Evolutionary conservation across 768 basidiomycete genomes (phyloP).

Genomic region (Psilocybe azurescens): DNA sequence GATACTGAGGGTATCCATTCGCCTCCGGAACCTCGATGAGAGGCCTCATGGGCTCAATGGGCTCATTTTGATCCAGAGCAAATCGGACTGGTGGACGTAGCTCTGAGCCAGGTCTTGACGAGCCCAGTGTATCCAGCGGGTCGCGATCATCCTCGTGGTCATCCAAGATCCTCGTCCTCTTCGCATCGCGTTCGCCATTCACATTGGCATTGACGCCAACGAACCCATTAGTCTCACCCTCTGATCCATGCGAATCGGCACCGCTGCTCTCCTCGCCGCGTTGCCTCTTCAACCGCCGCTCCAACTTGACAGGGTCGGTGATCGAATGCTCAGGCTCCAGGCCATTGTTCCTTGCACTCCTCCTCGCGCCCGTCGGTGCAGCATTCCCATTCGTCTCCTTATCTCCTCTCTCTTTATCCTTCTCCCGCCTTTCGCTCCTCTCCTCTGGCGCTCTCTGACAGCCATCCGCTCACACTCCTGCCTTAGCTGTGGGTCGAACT

Average conservation of each 20-base stretch:
- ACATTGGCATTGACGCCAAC: conserved; percentile 18
- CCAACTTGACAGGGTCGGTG: conserved; percentile 77
- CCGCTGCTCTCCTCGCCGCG: conserved; percentile 58
- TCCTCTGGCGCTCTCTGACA: conserved; percentile 68
- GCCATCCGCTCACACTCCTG: conserved; percentile 92
- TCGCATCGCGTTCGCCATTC: conserved; percentile 51
- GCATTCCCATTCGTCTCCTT: conserved; percentile 36
- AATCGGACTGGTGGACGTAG: conserved; percentile 54
- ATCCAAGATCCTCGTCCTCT: conserved; percentile 56
- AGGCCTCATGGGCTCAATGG: conserved; percentile 30
- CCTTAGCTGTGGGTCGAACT: conserved; percentile 80
- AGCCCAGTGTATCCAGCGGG: conserved; percentile 48
- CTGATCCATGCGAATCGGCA: conserved; percentile 56
- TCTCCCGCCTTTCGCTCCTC: conserved; percentile 61
- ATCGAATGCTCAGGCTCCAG: conserved; percentile 72
- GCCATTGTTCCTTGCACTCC: conserved; percentile 79
- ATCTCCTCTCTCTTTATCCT: conserved; percentile 45
- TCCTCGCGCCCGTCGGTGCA: conserved; percentile 53
- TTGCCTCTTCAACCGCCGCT: conserved; percentile 76
- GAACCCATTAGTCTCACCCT: conserved; percentile 53
- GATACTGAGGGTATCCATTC: background rate
- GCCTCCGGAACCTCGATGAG: conserved; percentile 15
- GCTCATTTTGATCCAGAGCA: conserved; percentile 30
- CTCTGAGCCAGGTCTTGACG: conserved; percentile 36
- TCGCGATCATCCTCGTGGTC: conserved; percentile 56